These are phyloP conservation scores for Solanum pennellii DNA, from an alignment of 257 asterid genomes.

Conservation along the genomic window DNA sequence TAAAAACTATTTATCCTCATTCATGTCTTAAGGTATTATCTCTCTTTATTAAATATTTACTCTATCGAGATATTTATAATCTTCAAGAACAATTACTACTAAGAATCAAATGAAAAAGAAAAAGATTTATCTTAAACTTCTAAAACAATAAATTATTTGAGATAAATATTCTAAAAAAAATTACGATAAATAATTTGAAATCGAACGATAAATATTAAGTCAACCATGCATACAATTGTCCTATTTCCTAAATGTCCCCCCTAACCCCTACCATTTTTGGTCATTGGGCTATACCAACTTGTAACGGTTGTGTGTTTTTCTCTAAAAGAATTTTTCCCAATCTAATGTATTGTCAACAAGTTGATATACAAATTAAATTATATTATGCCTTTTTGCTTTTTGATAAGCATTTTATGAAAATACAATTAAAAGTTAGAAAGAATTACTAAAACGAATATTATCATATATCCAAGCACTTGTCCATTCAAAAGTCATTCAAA, in stretches of 20 bases:
- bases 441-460: not conserved
- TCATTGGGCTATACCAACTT: not conserved
- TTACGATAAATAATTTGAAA: too few species aligned
- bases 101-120: too few species aligned
- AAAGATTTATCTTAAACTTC: too few species aligned
- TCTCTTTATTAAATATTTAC: not conserved
- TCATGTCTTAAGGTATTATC: not conserved
- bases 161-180: not conserved
- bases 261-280: not conserved
- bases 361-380: not conserved
- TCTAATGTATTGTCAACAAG: not conserved
- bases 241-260: not conserved
- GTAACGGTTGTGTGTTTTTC: not conserved
- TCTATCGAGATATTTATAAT: too few species aligned
- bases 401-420: not conserved
- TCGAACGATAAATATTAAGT: not conserved
- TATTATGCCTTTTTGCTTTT: not conserved
- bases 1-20: too few species aligned
- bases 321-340: not conserved
- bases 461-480: not conserved
- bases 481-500: not conserved
- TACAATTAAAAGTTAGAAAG: not conserved
- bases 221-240: not conserved
- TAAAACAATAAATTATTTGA: not conserved
- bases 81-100: not conserved